Conservation (phyloP, 2,329 filamentous ascomycete species). For the Fusarium robinianum region DNA sequence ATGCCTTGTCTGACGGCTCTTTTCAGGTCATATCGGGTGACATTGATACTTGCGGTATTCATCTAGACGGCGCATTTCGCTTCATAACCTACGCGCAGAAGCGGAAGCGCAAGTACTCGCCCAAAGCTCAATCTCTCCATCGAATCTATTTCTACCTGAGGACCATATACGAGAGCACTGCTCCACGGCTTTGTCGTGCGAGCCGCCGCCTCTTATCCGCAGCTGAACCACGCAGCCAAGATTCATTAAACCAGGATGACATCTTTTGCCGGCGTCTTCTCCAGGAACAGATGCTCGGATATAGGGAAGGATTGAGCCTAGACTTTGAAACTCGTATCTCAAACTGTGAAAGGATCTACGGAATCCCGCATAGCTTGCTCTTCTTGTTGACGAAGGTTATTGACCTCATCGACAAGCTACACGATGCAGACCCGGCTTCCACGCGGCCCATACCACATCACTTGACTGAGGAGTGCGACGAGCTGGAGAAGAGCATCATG, state of each 20-base stretch:
- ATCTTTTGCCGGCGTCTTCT: not conserved
- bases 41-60: slow-evolving; percentile 29
- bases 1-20: not conserved
- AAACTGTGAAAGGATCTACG: slow-evolving; percentile 18
- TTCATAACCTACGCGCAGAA: slow-evolving; percentile 26
- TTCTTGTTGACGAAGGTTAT: slow-evolving; percentile 11
- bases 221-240: not conserved
- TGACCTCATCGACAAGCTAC: slow-evolving; percentile 15
- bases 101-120: slow-evolving; percentile 25
- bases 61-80: slow-evolving; percentile 28
- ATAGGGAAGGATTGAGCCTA: not conserved
- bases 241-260: not conserved
- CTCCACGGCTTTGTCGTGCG: not conserved
- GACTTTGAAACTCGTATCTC: slow-evolving; percentile 12
- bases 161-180: slow-evolving; percentile 33
- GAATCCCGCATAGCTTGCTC: slow-evolving; percentile 8
- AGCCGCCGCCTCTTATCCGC: slow-evolving; percentile 1
- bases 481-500: slow-evolving; percentile 15
- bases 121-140: slow-evolving; percentile 28
- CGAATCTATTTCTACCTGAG: slow-evolving; percentile 35
- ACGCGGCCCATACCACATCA: slow-evolving; percentile 11
- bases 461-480: slow-evolving; percentile 7
- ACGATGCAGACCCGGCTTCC: slow-evolving; percentile 3
- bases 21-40: slow-evolving; percentile 35
- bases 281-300: not conserved